A percentile compares a stretch with the other conserved stretches of the same genome.
Conservation (phyloP, 148 eudicot genomes). For the Rhododendron griersonianum region DNA sequence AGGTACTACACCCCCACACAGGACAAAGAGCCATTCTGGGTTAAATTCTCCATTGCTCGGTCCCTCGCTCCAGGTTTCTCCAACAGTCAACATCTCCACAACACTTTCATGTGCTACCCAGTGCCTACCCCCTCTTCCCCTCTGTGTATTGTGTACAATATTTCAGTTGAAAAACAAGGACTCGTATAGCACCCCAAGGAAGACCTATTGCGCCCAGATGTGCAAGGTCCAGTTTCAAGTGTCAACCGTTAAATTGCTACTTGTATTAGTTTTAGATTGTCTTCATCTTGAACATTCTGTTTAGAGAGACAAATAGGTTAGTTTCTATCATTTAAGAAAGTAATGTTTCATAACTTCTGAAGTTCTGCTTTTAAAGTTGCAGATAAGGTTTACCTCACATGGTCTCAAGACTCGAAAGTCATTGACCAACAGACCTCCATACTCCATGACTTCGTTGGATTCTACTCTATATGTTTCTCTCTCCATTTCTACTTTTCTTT, state of each 20-base stretch:
- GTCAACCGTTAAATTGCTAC: background rate
- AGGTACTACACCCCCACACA: background rate
- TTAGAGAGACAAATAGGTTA: background rate
- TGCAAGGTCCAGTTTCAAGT: background rate
- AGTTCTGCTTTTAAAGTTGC: background rate
- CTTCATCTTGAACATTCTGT: background rate
- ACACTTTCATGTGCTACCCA: background rate
- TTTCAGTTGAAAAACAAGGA: no score
- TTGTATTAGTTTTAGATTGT: background rate
- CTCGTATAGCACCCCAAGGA: background rate
- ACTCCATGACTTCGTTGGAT: background rate
- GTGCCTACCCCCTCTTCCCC: background rate
- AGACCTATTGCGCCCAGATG: background rate
- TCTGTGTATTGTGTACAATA: no score
- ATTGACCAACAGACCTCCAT: background rate
- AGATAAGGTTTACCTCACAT: background rate
- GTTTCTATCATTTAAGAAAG: background rate
- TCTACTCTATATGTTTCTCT: background rate
- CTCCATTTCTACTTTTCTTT: background rate
- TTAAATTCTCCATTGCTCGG: background rate
- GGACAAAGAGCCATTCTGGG: background rate
- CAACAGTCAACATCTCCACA: background rate
- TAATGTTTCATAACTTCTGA: background rate
- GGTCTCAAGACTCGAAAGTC: background rate
- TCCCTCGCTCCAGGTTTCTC: background rate